Evolutionary conservation across 2,329 filamentous ascomycete species (phyloP).

Genomic region (Zymoseptoria tritici): DNA sequence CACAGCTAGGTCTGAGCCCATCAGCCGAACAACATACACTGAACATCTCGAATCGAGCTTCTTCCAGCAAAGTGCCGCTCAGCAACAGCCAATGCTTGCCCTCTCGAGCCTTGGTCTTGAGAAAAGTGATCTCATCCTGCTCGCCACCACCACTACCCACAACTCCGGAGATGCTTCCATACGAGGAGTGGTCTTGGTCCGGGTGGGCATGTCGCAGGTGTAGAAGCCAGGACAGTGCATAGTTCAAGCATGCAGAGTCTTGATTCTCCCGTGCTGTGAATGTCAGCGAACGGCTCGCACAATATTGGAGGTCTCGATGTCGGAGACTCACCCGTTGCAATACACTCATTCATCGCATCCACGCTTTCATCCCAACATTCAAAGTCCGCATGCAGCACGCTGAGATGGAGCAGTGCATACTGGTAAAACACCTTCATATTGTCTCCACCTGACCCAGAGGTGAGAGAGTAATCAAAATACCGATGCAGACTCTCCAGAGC

Average conservation of each 20-base stretch:
- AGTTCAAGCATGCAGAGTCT: slow-evolving; percentile 88
- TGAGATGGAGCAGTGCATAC: slow-evolving; percentile 87
- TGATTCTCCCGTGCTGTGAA: slow-evolving; percentile 73
- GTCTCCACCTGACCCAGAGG: slow-evolving; percentile 14
- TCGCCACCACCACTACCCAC: slow-evolving; percentile 38
- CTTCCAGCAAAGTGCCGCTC: slow-evolving; percentile 74
- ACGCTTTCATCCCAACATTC: slow-evolving; percentile 84
- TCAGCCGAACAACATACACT: slow-evolving; percentile 52
- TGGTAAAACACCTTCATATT: slow-evolving; percentile 63
- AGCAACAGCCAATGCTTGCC: slow-evolving; percentile 77
- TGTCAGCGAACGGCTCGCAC: slow-evolving; percentile 2
- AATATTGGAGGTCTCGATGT: neutral
- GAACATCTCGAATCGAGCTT: slow-evolving; percentile 71
- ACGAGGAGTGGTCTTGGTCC: slow-evolving; percentile 30
- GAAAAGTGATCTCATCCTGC: slow-evolving; percentile 72
- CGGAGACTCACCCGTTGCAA: slow-evolving; percentile 55
- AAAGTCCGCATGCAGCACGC: slow-evolving; percentile 90
- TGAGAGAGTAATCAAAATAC: slow-evolving; percentile 84
- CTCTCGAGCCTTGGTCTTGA: slow-evolving; percentile 80
- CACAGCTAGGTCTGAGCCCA: neutral
- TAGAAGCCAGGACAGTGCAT: slow-evolving; percentile 90
- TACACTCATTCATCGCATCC: slow-evolving; percentile 89
- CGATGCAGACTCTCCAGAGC: slow-evolving; percentile 87
- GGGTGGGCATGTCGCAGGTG: slow-evolving; percentile 86
- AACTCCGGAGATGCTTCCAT: slow-evolving; percentile 18